These are phyloP conservation scores for Elaeagnus macrophylla DNA, from an alignment of 306 rosid species.

Conservation along the genomic window DNA sequence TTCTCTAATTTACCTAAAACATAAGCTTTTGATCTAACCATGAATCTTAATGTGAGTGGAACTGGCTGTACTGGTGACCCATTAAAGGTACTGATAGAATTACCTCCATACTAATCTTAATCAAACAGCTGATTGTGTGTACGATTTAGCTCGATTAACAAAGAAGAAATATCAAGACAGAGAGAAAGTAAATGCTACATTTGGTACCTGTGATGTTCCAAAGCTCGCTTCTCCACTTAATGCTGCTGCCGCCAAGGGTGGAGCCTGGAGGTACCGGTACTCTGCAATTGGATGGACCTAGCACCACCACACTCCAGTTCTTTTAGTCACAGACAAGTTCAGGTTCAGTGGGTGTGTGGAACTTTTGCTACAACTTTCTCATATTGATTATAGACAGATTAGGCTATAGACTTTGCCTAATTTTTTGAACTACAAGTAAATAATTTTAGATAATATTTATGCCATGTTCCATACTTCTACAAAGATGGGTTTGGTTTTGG, in stretches of 20 bases:
- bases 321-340: constrained; percentile 22
- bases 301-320: constrained; percentile 24
- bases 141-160: constrained; percentile 63
- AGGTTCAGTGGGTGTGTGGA: constrained; percentile 32
- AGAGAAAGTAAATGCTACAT: constrained; percentile 46
- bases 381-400: constrained; percentile 28
- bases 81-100: too few species aligned
- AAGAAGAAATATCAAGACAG: constrained; percentile 18
- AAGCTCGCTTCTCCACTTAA: constrained; percentile 86
- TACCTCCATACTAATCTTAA: constrained; percentile 53
- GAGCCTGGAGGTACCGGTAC: constrained; percentile 6
- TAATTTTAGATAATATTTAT: background rate
- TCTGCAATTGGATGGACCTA: constrained; percentile 1
- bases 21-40: too few species aligned
- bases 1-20: too few species aligned
- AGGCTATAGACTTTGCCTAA: constrained; percentile 11
- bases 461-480: constrained; percentile 2
- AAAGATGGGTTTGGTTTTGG: background rate
- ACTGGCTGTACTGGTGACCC: too few species aligned
- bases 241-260: constrained; percentile 30
- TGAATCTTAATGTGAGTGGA: too few species aligned
- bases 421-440: constrained; percentile 13
- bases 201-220: constrained; percentile 73
- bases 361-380: constrained; percentile 28
- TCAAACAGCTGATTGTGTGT: constrained; percentile 40